Percentiles rank a stretch among this genome's conserved stretches.
Evolutionary conservation across 2,329 filamentous ascomycete genomes (phyloP).

Genomic region (Alternaria longipes): DNA sequence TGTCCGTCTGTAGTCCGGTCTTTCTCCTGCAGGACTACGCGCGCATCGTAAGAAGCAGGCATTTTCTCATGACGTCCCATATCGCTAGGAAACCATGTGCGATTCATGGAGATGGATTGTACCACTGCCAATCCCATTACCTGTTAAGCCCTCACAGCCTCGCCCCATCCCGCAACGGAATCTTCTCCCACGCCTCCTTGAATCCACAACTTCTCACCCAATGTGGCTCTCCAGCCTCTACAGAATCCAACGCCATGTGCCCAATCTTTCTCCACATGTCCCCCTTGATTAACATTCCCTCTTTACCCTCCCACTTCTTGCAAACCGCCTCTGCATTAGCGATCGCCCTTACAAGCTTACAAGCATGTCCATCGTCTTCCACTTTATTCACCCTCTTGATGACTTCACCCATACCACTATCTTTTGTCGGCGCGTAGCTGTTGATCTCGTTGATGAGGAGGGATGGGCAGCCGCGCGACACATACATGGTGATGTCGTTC

Average conservation of each 20-base stretch:
- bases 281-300: conserved; percentile 60
- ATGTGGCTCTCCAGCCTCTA: conserved; percentile 60
- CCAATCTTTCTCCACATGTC: conserved; percentile 69
- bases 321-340: conserved; percentile 68
- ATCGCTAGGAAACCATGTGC: neutral
- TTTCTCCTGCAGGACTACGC: neutral
- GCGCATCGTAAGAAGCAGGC: neutral
- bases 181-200: conserved; percentile 69
- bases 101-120: neutral
- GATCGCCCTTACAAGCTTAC: conserved; percentile 78
- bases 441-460: conserved; percentile 68
- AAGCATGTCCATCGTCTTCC: conserved; percentile 81
- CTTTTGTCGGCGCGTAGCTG: conserved; percentile 63
- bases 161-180: conserved; percentile 42
- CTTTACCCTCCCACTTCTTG: conserved; percentile 56
- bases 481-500: conserved; percentile 77
- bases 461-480: conserved; percentile 70
- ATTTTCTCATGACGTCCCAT: neutral
- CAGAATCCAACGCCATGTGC: conserved; percentile 70
- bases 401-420: conserved; percentile 54
- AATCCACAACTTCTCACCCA: conserved; percentile 73
- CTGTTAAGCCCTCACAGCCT: conserved; percentile 29
- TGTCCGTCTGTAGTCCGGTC: neutral
- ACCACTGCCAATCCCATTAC: neutral
- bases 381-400: conserved; percentile 57